A percentile compares a stretch with the other conserved stretches of the same genome.
These are phyloP conservation scores for Trichoderma virens DNA, from an alignment of 495 filamentous ascomycete species.

Conservation along the genomic window DNA sequence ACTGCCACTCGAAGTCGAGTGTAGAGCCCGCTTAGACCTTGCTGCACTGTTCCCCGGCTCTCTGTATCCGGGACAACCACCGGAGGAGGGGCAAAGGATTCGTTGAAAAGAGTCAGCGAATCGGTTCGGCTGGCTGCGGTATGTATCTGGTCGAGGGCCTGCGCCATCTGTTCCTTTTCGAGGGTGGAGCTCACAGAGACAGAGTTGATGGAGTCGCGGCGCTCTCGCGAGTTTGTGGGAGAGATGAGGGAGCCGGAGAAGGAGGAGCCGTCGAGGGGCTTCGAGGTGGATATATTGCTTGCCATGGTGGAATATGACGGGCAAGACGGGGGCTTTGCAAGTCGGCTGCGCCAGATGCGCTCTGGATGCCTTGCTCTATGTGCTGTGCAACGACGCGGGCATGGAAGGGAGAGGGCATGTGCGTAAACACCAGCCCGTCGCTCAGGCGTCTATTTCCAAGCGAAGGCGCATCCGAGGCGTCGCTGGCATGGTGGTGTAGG, in stretches of 20 bases:
- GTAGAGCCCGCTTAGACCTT: conserved; percentile 80
- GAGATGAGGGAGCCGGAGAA: conserved; percentile 17
- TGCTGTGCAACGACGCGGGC: neutral
- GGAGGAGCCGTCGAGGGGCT: conserved; percentile 8
- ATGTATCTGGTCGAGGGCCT: conserved; percentile 79
- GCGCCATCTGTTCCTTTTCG: conserved; percentile 63
- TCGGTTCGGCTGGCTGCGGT: conserved; percentile 71
- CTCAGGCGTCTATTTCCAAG: conserved; percentile 1
- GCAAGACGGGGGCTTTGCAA: neutral
- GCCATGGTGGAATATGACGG: neutral
- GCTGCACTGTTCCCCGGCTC: conserved; percentile 61
- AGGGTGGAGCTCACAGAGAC: conserved; percentile 45
- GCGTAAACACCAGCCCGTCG: neutral
- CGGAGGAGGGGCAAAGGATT: conserved; percentile 62
- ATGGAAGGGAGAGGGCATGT: neutral
- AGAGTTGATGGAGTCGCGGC: conserved; percentile 59
- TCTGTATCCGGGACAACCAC: conserved; percentile 48
- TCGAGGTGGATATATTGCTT: neutral
- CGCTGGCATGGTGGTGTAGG: conserved; percentile 4
- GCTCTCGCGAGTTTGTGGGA: conserved; percentile 25
- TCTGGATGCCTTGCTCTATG: neutral
- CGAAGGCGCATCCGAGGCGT: neutral
- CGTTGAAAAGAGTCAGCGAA: conserved; percentile 79
- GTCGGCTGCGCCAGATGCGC: neutral
- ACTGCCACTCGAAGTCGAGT: conserved; percentile 73